Conservation (phyloP, 2,329 filamentous ascomycete genomes). For the Mariannaea sp. region DNA sequence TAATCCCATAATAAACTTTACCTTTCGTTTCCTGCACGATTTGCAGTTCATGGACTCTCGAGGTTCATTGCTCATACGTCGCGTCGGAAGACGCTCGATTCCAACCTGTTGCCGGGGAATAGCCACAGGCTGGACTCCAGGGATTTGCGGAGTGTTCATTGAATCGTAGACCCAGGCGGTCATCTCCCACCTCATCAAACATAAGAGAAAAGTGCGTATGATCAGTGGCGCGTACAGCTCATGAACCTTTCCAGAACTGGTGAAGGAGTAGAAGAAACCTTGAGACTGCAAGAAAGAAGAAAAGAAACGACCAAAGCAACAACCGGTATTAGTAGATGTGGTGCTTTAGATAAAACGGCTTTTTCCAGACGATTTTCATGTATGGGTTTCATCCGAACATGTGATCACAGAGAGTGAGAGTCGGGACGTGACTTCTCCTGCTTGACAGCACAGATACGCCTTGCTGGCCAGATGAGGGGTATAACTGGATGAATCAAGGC, state of each 20-base stretch:
- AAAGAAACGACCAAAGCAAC: background rate
- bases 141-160: conserved; percentile 49
- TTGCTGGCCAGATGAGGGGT: conserved; percentile 16
- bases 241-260: background rate
- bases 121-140: conserved; percentile 53
- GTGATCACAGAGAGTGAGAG: conserved; percentile 8
- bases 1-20: conserved; percentile 43
- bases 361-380: conserved; percentile 14
- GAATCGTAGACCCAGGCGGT: conserved; percentile 47
- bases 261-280: background rate
- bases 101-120: conserved; percentile 79
- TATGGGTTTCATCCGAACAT: conserved; percentile 1
- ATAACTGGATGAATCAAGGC: conserved; percentile 13
- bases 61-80: conserved; percentile 73
- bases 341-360: background rate
- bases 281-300: background rate
- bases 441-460: background rate
- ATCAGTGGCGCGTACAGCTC: background rate
- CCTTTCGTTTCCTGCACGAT: conserved; percentile 90
- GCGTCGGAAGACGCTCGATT: conserved; percentile 76
- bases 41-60: conserved; percentile 96
- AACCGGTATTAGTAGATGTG: background rate
- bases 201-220: conserved; percentile 3
- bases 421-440: background rate
- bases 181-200: conserved; percentile 39